phyloP scores from a whole-genome alignment of 116 monocot genomes.

The Papilionanthe hybrid region DNA sequence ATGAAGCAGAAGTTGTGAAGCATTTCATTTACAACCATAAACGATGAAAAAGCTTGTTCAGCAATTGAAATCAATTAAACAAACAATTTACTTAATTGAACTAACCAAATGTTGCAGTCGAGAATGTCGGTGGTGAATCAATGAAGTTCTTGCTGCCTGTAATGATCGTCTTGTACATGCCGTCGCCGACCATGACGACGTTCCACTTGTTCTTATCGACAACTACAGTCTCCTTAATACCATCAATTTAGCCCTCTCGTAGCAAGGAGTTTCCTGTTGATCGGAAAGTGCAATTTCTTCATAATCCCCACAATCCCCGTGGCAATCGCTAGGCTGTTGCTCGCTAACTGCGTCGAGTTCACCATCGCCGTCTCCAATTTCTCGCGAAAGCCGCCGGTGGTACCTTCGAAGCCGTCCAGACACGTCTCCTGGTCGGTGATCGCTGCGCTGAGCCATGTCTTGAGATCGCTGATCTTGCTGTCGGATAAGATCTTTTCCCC shows the following conservation, averaged over 20 bases:
- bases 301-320: background rate
- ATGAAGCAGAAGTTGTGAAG: no score
- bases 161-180: constrained; percentile 36
- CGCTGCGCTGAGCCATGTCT: constrained; percentile 60
- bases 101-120: constrained; percentile 53
- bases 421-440: constrained; percentile 64
- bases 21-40: no score
- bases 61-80: no score
- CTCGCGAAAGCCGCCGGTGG: constrained; percentile 13
- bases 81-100: background rate
- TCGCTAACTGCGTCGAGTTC: constrained; percentile 44
- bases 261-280: constrained; percentile 36
- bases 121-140: constrained; percentile 45
- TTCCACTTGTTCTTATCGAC: constrained; percentile 53
- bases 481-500: constrained; percentile 18
- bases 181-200: constrained; percentile 45
- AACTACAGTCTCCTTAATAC: constrained; percentile 48
- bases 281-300: constrained; percentile 2
- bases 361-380: constrained; percentile 41
- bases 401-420: constrained; percentile 61
- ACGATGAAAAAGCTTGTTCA: no score
- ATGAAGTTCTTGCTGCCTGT: constrained; percentile 34
- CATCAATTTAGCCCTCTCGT: no score
- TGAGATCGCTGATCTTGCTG: constrained; percentile 41
- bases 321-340: constrained; percentile 68